Percentiles rank a stretch among this genome's conserved stretches.
These are phyloP conservation scores for Protomyces arabidopsidicola DNA, from an alignment of 1,139 yeast species.

Conservation along the genomic window DNA sequence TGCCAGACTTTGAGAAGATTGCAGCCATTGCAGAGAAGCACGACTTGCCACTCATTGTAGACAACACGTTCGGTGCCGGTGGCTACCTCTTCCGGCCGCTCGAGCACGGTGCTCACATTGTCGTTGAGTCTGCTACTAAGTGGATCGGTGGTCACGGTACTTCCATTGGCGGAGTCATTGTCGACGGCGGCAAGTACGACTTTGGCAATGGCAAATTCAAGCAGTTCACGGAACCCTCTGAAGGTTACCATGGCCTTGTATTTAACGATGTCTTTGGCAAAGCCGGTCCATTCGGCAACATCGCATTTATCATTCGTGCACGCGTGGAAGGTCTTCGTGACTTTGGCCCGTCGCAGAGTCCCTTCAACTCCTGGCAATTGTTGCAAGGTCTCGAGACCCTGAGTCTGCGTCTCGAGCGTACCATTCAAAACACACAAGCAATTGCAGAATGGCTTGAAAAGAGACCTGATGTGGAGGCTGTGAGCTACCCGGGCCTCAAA, in stretches of 20 bases:
- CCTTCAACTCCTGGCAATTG: slow-evolving; percentile 79
- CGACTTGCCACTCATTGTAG: slow-evolving; percentile 89
- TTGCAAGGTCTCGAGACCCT: slow-evolving; percentile 91
- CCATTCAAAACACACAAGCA: slow-evolving; percentile 73
- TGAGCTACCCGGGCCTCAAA: slow-evolving; percentile 83
- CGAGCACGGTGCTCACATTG: slow-evolving; percentile 82
- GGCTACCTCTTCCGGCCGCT: slow-evolving; percentile 65
- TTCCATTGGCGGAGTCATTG: slow-evolving; percentile 85
- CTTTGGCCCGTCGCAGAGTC: slow-evolving; percentile 44
- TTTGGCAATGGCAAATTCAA: slow-evolving; percentile 85
- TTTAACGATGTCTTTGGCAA: slow-evolving; percentile 68
- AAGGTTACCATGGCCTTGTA: slow-evolving; percentile 85
- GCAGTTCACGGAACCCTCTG: slow-evolving; percentile 83
- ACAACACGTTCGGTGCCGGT: slow-evolving; percentile 56
- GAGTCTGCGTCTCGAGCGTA: slow-evolving; percentile 90
- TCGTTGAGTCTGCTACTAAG: slow-evolving; percentile 87
- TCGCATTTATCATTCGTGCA: slow-evolving; percentile 80
- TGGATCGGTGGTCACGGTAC: slow-evolving; percentile 99
- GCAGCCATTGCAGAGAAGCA: slow-evolving; percentile 74
- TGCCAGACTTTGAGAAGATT: slow-evolving; percentile 41
- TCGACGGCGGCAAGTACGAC: slow-evolving; percentile 88
- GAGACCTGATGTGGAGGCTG: slow-evolving; percentile 70
- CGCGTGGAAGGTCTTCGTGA: slow-evolving; percentile 53
- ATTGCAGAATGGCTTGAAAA: slow-evolving; percentile 76
- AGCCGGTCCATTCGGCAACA: slow-evolving; percentile 43